Evolutionary conservation across 73 alveolate genomes (phyloP).

Genomic region (Diophrys sp.): DNA sequence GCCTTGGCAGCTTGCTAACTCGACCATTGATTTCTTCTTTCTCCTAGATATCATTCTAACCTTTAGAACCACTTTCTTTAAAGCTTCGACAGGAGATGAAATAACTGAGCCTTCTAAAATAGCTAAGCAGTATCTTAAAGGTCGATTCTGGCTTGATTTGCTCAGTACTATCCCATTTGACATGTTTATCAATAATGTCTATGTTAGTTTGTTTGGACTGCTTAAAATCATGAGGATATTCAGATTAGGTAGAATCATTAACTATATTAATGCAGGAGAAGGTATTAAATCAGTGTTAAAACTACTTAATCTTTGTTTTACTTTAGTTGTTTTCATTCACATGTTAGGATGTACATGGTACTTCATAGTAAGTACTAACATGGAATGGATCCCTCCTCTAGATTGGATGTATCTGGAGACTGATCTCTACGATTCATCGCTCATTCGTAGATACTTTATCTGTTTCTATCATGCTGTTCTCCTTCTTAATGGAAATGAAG

Average conservation of each 20-base stretch:
- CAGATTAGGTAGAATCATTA: slow-evolving; percentile 47
- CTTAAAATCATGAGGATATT: slow-evolving; percentile 49
- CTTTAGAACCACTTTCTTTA: slow-evolving; percentile 28
- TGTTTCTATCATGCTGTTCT: slow-evolving; percentile 52
- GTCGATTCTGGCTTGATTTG: slow-evolving; percentile 31
- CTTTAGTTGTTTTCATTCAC: slow-evolving; percentile 50
- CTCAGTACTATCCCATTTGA: slow-evolving; percentile 41
- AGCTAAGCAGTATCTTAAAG: slow-evolving; percentile 18
- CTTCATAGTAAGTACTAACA: slow-evolving; percentile 13
- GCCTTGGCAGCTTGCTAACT: not conserved
- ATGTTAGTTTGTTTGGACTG: slow-evolving; percentile 20
- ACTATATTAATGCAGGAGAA: slow-evolving; percentile 30
- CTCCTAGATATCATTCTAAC: slow-evolving; percentile 35
- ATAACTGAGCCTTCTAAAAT: slow-evolving; percentile 31
- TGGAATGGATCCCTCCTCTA: slow-evolving; percentile 57
- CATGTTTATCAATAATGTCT: not conserved
- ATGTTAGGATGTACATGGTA: slow-evolving; percentile 50
- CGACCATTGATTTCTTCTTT: slow-evolving; percentile 16
- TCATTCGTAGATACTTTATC: slow-evolving; percentile 21
- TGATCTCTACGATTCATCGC: slow-evolving; percentile 20
- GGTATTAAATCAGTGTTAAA: slow-evolving; percentile 38
- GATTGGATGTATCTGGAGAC: slow-evolving; percentile 22
- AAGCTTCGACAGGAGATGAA: slow-evolving; percentile 52
- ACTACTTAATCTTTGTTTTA: slow-evolving; percentile 11
- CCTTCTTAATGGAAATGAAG: slow-evolving; percentile 64